phyloP scores from a whole-genome alignment of 208 protist genomes.

The Leptomonas pyrrhocoris region DNA sequence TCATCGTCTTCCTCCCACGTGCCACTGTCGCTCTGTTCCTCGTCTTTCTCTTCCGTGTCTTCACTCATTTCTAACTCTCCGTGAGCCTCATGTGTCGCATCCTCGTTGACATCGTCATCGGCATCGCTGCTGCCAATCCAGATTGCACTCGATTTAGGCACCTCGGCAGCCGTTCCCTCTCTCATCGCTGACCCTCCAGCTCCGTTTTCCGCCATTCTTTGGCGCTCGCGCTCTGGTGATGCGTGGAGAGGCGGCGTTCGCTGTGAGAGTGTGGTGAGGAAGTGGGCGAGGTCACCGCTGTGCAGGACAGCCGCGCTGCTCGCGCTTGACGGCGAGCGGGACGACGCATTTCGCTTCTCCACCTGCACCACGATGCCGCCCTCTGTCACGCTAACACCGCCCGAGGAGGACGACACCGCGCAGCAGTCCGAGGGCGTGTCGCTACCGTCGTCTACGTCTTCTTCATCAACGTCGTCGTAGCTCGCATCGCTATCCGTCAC shows the following conservation, averaged over 20 bases:
- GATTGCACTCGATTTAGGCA: neutral
- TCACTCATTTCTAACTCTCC: neutral
- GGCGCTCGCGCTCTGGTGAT: neutral
- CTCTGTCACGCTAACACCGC: neutral
- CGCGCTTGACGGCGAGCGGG: neutral
- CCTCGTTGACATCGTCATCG: neutral
- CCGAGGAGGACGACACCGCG: neutral
- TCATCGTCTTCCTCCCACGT: constrained; percentile 11
- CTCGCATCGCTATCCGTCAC: constrained; percentile 5
- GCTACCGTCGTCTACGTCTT: neutral
- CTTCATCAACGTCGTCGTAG: neutral
- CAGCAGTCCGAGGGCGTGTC: constrained; percentile 1
- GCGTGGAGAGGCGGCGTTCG: neutral
- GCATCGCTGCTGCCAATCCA: neutral
- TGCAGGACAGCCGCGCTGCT: constrained; percentile 4
- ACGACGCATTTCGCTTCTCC: constrained; percentile 5
- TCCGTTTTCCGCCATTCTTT: neutral
- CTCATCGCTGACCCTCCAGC: neutral
- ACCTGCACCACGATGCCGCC: neutral
- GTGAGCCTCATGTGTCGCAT: neutral
- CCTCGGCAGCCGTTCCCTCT: neutral
- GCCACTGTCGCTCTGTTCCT: neutral
- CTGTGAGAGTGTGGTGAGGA: constrained; percentile 9
- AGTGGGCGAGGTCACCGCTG: constrained; percentile 20
- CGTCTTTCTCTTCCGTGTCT: neutral